Evolutionary conservation across 352 stramenopile species (phyloP).

Genomic region (Sclerospora graminicola): DNA sequence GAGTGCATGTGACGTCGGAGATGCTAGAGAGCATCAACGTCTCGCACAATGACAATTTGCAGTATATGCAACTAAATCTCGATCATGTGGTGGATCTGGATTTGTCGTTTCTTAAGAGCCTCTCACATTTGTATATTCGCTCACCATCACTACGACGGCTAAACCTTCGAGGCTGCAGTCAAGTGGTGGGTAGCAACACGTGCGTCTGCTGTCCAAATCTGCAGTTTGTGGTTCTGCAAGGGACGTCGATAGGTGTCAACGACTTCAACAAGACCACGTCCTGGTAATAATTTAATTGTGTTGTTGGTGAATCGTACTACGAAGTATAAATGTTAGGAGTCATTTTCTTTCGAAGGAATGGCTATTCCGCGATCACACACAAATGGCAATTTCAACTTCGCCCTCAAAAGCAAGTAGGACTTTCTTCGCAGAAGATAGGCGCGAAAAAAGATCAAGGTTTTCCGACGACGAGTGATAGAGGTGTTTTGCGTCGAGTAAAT

Average conservation of each 20-base stretch:
- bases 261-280: slow-evolving; percentile 37
- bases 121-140: slow-evolving; percentile 46
- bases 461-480: too few species aligned
- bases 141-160: slow-evolving; percentile 29
- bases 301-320: too few species aligned
- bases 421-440: too few species aligned
- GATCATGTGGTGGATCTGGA: slow-evolving; percentile 23
- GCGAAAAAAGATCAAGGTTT: too few species aligned
- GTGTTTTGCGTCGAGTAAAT: too few species aligned
- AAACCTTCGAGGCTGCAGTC: slow-evolving; percentile 34
- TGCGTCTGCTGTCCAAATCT: slow-evolving; percentile 35
- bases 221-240: slow-evolving; percentile 26
- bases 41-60: slow-evolving; percentile 30
- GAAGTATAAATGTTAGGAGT: too few species aligned
- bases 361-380: too few species aligned
- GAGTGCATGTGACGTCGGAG: slow-evolving; percentile 44
- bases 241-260: slow-evolving; percentile 25
- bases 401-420: too few species aligned
- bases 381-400: too few species aligned
- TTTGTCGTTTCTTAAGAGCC: slow-evolving; percentile 48
- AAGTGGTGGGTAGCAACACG: slow-evolving; percentile 25
- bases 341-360: too few species aligned
- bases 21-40: slow-evolving; percentile 33
- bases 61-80: slow-evolving; percentile 39
- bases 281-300: too few species aligned